Base-by-base conservation (phyloP, 176 grass and related monocot species). In the Metroxylon sagu region DNA sequence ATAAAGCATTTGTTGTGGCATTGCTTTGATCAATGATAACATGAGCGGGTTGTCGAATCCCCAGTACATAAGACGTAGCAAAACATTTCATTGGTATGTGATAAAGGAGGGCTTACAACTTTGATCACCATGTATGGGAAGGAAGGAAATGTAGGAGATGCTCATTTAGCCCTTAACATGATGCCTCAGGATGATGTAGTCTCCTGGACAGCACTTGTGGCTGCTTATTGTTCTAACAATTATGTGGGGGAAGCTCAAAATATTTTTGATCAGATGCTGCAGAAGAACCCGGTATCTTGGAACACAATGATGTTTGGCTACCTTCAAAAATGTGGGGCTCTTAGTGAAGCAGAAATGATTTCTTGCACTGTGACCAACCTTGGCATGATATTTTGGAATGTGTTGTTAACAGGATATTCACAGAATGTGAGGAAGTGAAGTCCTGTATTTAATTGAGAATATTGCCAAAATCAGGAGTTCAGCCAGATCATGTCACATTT, bases 401-500 rank as follows among this genome's bases (percentile, higher is more conserved):
- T 58, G 4, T 28, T 72, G 48, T 53, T 72, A 50, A 72, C 69
- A n/a, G 49, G 57, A 51, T 72, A 62, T 72, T 72, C 58, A 23
- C 57, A 72, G 16, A 62, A 72, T 72, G 69, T 57, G 53, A 53
- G 69, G 49, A 53, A 58, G 53, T 61, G 27, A 53, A 72, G 69
- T 62, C 49, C 49, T 62, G 17, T 14, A 35, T 14, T 53, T 72
- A 49, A 62, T 54, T 54, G 26, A 62, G 57, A 50, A 72, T 19
- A 72, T 72, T 72, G 69, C 69, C 53, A 16, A 59, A 16, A 50
- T 72, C 69, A 29, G 18, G 28, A 53, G 49, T 72, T 23, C n/a
- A 26, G 50, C 57, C 58, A 25, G 62, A 62, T 29, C 49, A 54
- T 35, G 50, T 72, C 18, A 72, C 69, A 5, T 72, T 61, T 15